Conservation (phyloP, 768 basidiomycete species). For the Amanita exitialis region DNA sequence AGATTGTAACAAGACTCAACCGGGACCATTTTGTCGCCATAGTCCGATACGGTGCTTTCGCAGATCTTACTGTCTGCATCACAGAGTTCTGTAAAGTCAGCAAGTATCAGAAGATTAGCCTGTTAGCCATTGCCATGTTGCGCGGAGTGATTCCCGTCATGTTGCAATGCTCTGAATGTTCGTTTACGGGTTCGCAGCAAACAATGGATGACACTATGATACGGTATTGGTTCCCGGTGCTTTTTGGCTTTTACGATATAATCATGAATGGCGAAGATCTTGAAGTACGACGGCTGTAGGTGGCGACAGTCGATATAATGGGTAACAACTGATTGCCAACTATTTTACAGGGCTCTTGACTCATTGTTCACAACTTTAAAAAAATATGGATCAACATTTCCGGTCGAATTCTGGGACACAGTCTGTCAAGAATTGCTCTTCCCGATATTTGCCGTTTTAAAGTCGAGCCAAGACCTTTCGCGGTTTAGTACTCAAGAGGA, state of each 20-base stretch:
- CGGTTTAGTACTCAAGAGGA: conserved; percentile 96
- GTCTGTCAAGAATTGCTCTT: conserved; percentile 93
- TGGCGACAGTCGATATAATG: conserved; percentile 7
- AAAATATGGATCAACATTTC: conserved; percentile 76
- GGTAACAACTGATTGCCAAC: neutral
- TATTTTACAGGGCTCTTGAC: conserved; percentile 70
- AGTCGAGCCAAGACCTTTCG: conserved; percentile 85
- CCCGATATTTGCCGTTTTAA: conserved; percentile 95
- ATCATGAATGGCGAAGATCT: conserved; percentile 99
- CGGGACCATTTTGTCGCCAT: conserved; percentile 86
- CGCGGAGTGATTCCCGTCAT: conserved; percentile 88
- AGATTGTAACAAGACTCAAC: conserved; percentile 89
- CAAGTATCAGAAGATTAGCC: conserved; percentile 97
- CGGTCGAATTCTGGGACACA: conserved; percentile 95
- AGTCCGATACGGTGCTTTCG: conserved; percentile 88
- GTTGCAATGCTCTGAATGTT: conserved; percentile 70
- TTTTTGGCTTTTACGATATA: conserved; percentile 98
- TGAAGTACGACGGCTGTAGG: conserved; percentile 92
- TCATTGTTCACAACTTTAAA: conserved; percentile 92
- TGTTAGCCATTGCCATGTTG: conserved; percentile 95
- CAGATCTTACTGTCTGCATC: conserved; percentile 93
- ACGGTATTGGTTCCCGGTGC: conserved; percentile 92
- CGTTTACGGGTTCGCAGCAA: conserved; percentile 19
- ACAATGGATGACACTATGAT: conserved; percentile 80
- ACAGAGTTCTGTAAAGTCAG: conserved; percentile 99